phyloP scores from a whole-genome alignment of 2,329 filamentous ascomycete species.

The Diaporthe sp. region DNA sequence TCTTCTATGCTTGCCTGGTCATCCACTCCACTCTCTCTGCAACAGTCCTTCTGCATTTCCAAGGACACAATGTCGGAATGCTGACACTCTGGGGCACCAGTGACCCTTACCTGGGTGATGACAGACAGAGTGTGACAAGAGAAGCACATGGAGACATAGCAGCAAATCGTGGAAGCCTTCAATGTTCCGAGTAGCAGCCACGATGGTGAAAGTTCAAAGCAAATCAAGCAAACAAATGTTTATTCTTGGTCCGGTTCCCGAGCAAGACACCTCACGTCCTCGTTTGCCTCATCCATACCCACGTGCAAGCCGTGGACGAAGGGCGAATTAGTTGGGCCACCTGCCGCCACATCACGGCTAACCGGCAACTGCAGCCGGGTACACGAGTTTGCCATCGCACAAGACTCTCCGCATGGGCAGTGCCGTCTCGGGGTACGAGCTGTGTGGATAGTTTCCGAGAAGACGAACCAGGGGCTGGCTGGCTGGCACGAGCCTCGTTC shows the following conservation, averaged over 20 bases:
- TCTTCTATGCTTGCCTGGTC: not conserved
- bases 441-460: not conserved
- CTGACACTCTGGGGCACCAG: not conserved
- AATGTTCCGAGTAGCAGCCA: not conserved
- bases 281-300: slow-evolving; percentile 3
- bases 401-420: not conserved
- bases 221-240: not conserved
- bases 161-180: no score
- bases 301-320: not conserved
- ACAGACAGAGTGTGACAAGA: no score
- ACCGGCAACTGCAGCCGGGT: not conserved
- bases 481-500: not conserved
- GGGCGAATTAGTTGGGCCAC: not conserved
- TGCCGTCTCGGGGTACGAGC: not conserved
- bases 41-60: not conserved
- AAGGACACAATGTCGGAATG: not conserved
- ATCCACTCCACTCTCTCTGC: not conserved
- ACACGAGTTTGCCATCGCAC: not conserved
- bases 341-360: not conserved
- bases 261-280: not conserved
- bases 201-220: not conserved
- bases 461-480: not conserved
- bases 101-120: no score
- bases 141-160: no score
- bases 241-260: accelerated